Evolutionary conservation across 352 stramenopile genomes (phyloP), one percentile per base, ranked within the genome.

Genomic region (Globisporangium recalcitrans): DNA sequence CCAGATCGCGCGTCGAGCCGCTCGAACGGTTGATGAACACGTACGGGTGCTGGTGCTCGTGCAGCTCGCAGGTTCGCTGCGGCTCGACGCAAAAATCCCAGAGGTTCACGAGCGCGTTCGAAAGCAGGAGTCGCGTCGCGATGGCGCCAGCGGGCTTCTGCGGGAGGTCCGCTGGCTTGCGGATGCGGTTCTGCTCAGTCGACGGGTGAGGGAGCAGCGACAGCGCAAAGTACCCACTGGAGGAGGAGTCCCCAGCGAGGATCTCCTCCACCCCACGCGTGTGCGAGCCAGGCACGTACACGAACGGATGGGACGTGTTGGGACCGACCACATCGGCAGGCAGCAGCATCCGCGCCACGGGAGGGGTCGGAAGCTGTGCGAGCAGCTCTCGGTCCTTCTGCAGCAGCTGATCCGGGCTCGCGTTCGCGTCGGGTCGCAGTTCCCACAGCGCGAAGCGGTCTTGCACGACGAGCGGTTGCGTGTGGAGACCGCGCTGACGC

Each of bases 21-120:
- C 58, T 60, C 42, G 65, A 66, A 22, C 73, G 73, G 47, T 80
- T 80, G 36, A 80, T 69, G 52, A 80, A 80, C 26, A 80, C 36
- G 40, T 80, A 78, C 34, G 73, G 71, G 19, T 72, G 21, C 36
- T 74, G 26, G 52, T 80, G 71, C 24, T 80, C 68, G 29, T 80
- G 73, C 56, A 80, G 29, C 22, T 68, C 68, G 38, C 71, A 80
- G 19, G 57, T 74, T n/a, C 27, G 21, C 7, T 53, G 42, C 2
- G 68, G 34, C n/a, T 60, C 61, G 21, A 80, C 68, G 19, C 57
- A 49, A 40, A 80, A 80, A 42, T 80, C 71, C 73, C 73, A 80
- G 22, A 80, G 36, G 13, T 74, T 77, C 11, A 80, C 64, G 38
- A 68, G 42, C 34, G 60, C 27, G 11, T 78, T 80, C 24, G 65